Percentiles rank a stretch among this genome's conserved stretches.
Evolutionary conservation across 371 early-diverging fungal species (phyloP).

Genomic region (Chytridium lagenaria): DNA sequence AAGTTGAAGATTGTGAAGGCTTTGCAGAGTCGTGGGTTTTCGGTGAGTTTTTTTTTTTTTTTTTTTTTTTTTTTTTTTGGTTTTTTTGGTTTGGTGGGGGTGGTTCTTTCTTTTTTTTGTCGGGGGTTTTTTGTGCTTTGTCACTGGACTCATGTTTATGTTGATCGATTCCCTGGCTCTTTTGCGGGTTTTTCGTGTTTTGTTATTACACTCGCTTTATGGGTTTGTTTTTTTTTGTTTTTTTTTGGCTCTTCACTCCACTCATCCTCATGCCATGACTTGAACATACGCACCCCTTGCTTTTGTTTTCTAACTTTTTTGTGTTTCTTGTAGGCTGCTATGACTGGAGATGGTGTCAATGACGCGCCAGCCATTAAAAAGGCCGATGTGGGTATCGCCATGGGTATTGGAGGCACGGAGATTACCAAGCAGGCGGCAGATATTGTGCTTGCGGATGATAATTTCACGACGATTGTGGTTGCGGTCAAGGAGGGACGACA

Average conservation of each 20-base stretch:
- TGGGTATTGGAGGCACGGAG: constrained; percentile 91
- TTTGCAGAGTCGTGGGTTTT: constrained; percentile 80
- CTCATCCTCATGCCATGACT: no score
- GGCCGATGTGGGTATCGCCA: constrained; percentile 91
- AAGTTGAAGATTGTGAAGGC: constrained; percentile 92
- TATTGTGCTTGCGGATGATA: constrained; percentile 87
- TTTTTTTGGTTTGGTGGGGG: background rate
- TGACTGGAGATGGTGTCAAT: constrained; percentile 96
- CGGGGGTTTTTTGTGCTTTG: no score
- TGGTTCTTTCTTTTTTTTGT: no score
- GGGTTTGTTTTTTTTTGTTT: no score
- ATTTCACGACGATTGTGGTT: constrained; percentile 84
- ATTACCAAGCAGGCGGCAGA: constrained; percentile 92
- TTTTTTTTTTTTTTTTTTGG: background rate
- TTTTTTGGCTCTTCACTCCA: constrained; percentile 1
- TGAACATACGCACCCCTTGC: no score
- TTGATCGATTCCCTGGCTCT: no score
- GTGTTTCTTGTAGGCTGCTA: constrained; percentile 44
- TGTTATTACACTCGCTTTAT: no score
- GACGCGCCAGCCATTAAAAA: constrained; percentile 93
- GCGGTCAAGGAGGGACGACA: constrained; percentile 86
- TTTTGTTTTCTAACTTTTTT: constrained; percentile 16
- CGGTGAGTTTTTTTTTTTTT: constrained; percentile 58
- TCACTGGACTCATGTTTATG: no score
- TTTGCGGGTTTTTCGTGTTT: no score